A percentile compares a stretch with the other conserved stretches of the same genome.
Evolutionary conservation across 1,139 yeast species (phyloP).

Genomic region (Blastobotrys petasosporus): DNA sequence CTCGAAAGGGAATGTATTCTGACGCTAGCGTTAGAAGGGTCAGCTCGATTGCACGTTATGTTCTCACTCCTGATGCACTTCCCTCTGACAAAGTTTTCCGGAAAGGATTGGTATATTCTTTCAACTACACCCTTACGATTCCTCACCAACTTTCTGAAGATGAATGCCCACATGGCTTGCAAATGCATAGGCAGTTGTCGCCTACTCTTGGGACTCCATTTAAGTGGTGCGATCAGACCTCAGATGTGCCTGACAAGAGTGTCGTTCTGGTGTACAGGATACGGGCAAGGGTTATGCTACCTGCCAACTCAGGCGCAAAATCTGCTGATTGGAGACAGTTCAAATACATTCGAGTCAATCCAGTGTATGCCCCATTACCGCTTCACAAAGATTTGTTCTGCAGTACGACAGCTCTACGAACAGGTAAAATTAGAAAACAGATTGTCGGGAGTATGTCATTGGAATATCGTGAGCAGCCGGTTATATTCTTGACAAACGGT

Average conservation of each 20-base stretch:
- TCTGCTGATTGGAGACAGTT: neutral
- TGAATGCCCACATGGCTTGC: slow-evolving; percentile 2
- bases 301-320: neutral
- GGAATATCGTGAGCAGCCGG: neutral
- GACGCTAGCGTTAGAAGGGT: slow-evolving; percentile 10
- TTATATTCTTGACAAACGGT: slow-evolving; percentile 3
- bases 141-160: slow-evolving; percentile 13
- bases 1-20: slow-evolving; percentile 9
- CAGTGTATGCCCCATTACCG: slow-evolving; percentile 2
- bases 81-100: slow-evolving; percentile 12
- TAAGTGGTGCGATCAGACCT: slow-evolving; percentile 4
- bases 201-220: slow-evolving; percentile 8
- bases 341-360: slow-evolving; percentile 1
- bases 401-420: neutral
- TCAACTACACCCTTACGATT: slow-evolving; percentile 15
- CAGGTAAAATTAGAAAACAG: neutral
- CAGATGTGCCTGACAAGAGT: slow-evolving; percentile 5
- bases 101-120: slow-evolving; percentile 16
- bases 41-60: slow-evolving; percentile 12
- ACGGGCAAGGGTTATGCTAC: neutral
- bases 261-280: slow-evolving; percentile 1
- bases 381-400: neutral
- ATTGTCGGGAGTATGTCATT: neutral
- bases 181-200: slow-evolving; percentile 1
- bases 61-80: slow-evolving; percentile 13